Evolutionary conservation across 352 stramenopile genomes (phyloP), one percentile per base, ranked within the genome.

Genomic region (Phytophthora boehmeriae): DNA sequence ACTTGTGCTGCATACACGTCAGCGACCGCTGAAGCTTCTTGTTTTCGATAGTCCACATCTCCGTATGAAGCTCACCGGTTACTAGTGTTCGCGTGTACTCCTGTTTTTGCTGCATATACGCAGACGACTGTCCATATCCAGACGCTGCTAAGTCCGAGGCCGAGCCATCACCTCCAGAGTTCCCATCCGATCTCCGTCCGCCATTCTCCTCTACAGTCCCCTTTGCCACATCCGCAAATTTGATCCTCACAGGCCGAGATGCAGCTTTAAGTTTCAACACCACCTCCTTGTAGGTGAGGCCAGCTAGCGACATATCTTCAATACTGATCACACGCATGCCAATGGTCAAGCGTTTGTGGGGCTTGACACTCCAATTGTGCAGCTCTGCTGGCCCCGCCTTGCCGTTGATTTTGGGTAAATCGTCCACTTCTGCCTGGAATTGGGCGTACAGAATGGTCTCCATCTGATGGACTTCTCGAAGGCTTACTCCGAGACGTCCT

Each of bases 361-460:
- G 80, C 57, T 92, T 92, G 47, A 96, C 87, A 56, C 87, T 94
- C 87, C 87, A 96, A 59, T 96, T 96, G 69, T 96, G 90, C 8
- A 96, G 78, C 70, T 96, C 87, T 14, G 87, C 87, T 0, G 87
- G 82, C 0, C 87, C 87, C 1, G 87, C 80, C 59, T 96, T 94
- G 63, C 85, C 84, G 45, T 87, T 92, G 14, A 93, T 83, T 75
- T 96, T 96, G 50, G 87, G 85, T 28, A 96, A 64, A 46, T 94
- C 87, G 59, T 96, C 87, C 16, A 96, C 86, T 61, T 96, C 87
- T n/a, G 87, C 87, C 53, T 96, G 87, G 63, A 96, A 93, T 71
- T 92, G 79, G 58, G 81, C 62, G 68, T 93, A 93, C 70, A 87
- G 69, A 28, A 91, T 90, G 25, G 72, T 86, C 43, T 90, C 82